Percentiles rank a stretch among this genome's conserved stretches.
Conservation (phyloP, 129 eudicot genomes). For the Centrapalus pauciflorus region DNA sequence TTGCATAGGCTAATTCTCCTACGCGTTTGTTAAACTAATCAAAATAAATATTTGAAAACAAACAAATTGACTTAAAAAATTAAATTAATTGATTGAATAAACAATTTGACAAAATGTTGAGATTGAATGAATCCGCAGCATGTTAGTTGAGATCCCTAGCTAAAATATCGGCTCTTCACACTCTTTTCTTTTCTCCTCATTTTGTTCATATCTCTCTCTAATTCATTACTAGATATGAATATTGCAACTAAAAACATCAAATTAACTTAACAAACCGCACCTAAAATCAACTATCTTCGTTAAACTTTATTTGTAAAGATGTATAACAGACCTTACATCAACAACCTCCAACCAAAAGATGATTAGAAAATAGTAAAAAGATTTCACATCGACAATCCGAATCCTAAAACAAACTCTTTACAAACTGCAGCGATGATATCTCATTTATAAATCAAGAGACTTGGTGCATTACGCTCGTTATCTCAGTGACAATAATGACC, state of each 20-base stretch:
- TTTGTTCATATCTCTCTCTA: not conserved
- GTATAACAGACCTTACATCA: not conserved
- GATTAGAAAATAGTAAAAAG: not conserved
- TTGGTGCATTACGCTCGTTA: not conserved
- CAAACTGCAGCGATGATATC: not conserved
- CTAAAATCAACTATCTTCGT: no score
- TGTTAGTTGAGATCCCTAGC: conserved; percentile 32
- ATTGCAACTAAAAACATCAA: not conserved
- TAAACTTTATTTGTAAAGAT: not conserved
- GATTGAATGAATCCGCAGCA: conserved; percentile 16
- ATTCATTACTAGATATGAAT: not conserved
- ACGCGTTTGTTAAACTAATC: conserved; percentile 23
- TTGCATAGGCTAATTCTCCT: not conserved
- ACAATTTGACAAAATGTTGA: not conserved
- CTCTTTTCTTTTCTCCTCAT: not conserved
- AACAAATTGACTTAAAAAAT: not conserved
- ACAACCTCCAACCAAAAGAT: not conserved
- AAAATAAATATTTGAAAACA: not conserved
- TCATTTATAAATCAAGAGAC: no score
- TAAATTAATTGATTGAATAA: not conserved
- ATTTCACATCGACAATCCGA: no score
- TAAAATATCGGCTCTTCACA: conserved; percentile 13
- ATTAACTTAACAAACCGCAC: no score
- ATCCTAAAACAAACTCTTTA: not conserved
- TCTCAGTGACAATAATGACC: conserved; percentile 62